Conservation (phyloP, 2,329 filamentous ascomycete genomes). For the Botrytis fabae region DNA sequence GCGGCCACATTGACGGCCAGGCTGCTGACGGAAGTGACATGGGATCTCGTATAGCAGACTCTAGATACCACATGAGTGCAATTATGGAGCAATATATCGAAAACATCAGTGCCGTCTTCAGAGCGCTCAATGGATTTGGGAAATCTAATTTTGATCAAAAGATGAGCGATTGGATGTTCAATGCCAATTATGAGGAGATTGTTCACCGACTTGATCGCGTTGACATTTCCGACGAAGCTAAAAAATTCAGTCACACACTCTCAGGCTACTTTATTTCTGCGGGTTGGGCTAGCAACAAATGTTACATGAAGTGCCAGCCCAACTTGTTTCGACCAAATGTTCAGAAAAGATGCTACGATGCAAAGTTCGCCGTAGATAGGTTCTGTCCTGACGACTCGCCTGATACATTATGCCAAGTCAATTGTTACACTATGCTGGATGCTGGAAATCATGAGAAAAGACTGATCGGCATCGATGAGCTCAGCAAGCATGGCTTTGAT, state of each 20-base stretch:
- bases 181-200: not conserved
- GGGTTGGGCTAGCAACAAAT: conserved; percentile 17
- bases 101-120: not conserved
- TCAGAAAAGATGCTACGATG: not conserved
- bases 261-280: conserved; percentile 6
- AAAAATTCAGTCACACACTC: not conserved
- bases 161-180: conserved; percentile 17
- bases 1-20: conserved; percentile 1
- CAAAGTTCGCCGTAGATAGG: not conserved
- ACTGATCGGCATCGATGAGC: not conserved
- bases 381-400: conserved; percentile 11
- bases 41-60: not conserved
- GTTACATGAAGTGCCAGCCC: conserved; percentile 20
- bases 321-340: not conserved
- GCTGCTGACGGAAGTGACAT: not conserved
- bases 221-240: not conserved
- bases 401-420: conserved; percentile 16
- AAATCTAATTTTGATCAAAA: not conserved
- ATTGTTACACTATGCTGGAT: conserved; percentile 19
- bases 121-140: not conserved
- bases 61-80: not conserved
- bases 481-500: not conserved
- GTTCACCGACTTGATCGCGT: not conserved
- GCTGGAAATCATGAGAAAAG: conserved; percentile 6
- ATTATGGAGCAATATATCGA: not conserved